Evolutionary conservation across 164 flowering plant genomes (phyloP).

Genomic region (Magnolia kwangsiensis): DNA sequence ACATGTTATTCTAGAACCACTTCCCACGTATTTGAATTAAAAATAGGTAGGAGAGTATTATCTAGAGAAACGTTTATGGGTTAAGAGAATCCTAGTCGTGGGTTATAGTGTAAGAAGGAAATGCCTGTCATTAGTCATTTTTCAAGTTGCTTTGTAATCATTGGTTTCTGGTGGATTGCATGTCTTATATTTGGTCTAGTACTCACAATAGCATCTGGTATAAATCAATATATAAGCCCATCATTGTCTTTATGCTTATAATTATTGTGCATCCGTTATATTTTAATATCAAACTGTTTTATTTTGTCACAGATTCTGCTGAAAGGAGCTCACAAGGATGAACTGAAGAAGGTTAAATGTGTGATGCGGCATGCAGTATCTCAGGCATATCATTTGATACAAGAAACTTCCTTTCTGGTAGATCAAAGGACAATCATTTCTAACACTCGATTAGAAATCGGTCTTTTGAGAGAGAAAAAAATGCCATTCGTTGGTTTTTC

Average conservation of each 20-base stretch:
- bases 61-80: too few species aligned
- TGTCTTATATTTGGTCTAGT: too few species aligned
- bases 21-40: too few species aligned
- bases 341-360: slow-evolving; percentile 72
- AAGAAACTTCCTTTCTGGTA: slow-evolving; percentile 77
- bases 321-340: slow-evolving; percentile 81
- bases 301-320: slow-evolving; percentile 66
- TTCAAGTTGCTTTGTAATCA: background rate
- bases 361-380: slow-evolving; percentile 69
- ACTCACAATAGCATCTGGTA: background rate
- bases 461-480: slow-evolving; percentile 13
- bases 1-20: too few species aligned
- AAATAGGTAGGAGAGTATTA: too few species aligned
- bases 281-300: background rate
- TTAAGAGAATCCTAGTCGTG: too few species aligned
- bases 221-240: background rate
- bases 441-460: slow-evolving; percentile 32
- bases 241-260: background rate
- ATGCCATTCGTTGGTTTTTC: slow-evolving; percentile 15
- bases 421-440: slow-evolving; percentile 79
- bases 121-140: too few species aligned
- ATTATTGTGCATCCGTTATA: background rate
- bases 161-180: background rate
- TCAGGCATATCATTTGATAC: slow-evolving; percentile 76
- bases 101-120: too few species aligned